Evolutionary conservation across 164 flowering plant species (phyloP).

Genomic region (Annona squamosa): DNA sequence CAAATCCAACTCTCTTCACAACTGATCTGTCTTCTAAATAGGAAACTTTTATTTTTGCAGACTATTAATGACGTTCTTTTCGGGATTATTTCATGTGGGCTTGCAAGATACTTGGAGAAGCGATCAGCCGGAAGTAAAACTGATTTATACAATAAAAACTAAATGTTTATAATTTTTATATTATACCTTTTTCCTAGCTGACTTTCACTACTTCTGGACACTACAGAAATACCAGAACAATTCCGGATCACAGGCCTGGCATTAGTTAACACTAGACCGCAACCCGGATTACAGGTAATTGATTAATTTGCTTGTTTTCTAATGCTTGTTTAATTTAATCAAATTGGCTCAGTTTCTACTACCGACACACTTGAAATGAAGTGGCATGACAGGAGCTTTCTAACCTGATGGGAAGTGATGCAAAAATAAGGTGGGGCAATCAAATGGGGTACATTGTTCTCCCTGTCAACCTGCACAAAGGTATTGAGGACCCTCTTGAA

Average conservation of each 20-base stretch:
- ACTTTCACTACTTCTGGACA: background rate
- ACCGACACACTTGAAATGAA: background rate
- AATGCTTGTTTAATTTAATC: background rate
- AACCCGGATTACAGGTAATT: constrained; percentile 57
- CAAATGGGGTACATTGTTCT: constrained; percentile 55
- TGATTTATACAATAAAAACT: background rate
- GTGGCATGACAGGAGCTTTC: constrained; percentile 39
- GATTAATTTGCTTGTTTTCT: background rate
- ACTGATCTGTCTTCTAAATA: too few relatives aligned
- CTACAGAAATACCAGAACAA: constrained; percentile 21
- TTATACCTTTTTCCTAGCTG: background rate
- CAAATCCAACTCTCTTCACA: too few relatives aligned
- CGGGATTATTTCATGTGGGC: constrained; percentile 56
- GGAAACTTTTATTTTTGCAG: constrained; percentile 27
- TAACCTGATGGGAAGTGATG: constrained; percentile 32
- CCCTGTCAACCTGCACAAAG: constrained; percentile 48
- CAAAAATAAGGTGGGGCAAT: constrained; percentile 58
- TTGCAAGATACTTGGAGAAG: constrained; percentile 51
- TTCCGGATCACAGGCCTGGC: constrained; percentile 57
- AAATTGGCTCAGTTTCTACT: background rate
- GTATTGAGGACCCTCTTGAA: constrained; percentile 36
- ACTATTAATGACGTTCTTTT: constrained; percentile 84
- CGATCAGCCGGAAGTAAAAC: constrained; percentile 36
- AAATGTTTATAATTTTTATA: background rate
- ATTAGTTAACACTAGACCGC: constrained; percentile 63